phyloP scores from a whole-genome alignment of 805 yeast species.

The Blastobotrys muscicola region DNA sequence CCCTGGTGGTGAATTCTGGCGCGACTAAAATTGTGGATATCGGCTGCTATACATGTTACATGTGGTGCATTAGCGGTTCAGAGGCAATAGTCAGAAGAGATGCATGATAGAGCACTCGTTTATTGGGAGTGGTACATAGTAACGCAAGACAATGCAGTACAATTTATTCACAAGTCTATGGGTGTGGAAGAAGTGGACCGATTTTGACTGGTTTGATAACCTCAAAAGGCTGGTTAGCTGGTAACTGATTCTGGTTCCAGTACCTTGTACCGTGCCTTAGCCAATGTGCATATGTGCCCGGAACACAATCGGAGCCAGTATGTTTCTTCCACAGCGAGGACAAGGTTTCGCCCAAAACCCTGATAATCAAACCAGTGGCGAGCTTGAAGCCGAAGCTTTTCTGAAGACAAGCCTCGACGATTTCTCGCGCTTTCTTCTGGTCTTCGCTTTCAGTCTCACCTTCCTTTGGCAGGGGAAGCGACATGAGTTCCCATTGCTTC shows the following conservation, averaged over 20 bases:
- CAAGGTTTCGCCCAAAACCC: neutral
- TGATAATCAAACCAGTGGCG: constrained; percentile 1
- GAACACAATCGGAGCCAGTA: constrained; percentile 1
- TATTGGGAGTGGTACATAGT: no score
- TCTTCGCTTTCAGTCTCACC: constrained; percentile 3
- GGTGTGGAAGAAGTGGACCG: neutral
- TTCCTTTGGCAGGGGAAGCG: constrained; percentile 1
- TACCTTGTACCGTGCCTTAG: neutral
- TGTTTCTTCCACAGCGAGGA: constrained; percentile 1
- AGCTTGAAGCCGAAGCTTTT: constrained; percentile 4
- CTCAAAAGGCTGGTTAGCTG: neutral
- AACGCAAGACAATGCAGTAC: no score
- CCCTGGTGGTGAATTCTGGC: neutral
- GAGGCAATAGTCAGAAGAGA: no score
- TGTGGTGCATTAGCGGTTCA: no score
- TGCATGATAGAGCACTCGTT: no score
- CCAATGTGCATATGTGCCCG: constrained; percentile 5
- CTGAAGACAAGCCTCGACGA: constrained; percentile 2
- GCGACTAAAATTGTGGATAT: no score
- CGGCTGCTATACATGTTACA: no score
- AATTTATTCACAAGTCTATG: neutral
- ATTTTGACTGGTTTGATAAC: neutral
- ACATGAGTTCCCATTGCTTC: constrained; percentile 2
- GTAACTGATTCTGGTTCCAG: neutral
- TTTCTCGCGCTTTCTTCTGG: constrained; percentile 2